Evolutionary conservation across 768 basidiomycete species (phyloP), one percentile per base, ranked within the genome.

Genomic region (Russula dissimulans): DNA sequence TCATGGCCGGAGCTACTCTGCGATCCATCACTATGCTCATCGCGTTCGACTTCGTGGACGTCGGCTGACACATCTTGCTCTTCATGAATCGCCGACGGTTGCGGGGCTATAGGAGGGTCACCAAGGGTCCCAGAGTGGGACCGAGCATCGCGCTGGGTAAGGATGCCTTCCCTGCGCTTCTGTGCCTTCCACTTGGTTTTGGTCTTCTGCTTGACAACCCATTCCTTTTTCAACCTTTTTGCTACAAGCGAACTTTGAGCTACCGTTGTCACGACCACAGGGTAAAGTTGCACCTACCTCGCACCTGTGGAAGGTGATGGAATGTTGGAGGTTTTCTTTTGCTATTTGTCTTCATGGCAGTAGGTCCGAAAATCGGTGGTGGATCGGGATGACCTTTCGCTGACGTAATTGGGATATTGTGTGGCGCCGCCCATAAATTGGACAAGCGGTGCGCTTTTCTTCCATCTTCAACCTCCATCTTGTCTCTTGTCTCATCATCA

Each of bases 131-230:
- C 22, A 1, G 48, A 5, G 3, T 31, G 41, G 18, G 46, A 34
- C 48, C 29, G 47, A 56, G 41, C 36, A 38, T 47, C 51, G 36
- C 50, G 62, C 47, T 60, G 61, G 32, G 68, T 55, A 32, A 65
- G 59, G 26, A 76, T 65, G 17, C 74, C 76, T 60, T 78, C 76
- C 69, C 73, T 77, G 60, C 79, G 78, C 74, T 86, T 89, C 74
- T 88, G 77, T 39, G 81, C 76, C 67, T 80, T 86, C 87, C 90
- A 92, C 74, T 86, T 80, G 65, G 80, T 82, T 68, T 86, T 88
- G 57, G 91, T 80, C 73, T 91, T 91, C 60, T 79, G 79, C 61
- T 79, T 83, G 57, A 87, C 79, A 10, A 95, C 79, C 83, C 93
- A 94, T 59, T 82, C 79, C 69, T 82, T 79, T 73, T 92, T 95